Evolutionary conservation across 208 protist genomes (phyloP).

Genomic region (Leishmania guyanensis): DNA sequence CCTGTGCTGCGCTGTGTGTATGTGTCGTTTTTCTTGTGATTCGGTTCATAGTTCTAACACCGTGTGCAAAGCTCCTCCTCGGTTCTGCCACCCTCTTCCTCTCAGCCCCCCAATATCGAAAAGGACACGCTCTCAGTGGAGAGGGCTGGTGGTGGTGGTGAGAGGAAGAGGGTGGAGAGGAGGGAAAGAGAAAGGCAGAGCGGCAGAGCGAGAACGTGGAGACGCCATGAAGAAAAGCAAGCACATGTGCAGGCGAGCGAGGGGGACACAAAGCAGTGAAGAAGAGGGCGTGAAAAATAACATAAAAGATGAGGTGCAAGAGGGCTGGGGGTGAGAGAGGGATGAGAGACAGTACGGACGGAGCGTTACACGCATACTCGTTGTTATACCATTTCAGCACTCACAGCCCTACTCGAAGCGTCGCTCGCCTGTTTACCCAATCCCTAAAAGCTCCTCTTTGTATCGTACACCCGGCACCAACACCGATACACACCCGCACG

Average conservation of each 20-base stretch:
- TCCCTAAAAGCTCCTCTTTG: neutral
- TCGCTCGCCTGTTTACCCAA: neutral
- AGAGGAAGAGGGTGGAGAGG: neutral
- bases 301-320: neutral
- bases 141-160: neutral
- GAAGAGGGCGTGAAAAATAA: neutral
- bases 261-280: neutral
- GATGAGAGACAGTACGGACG: neutral
- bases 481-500: neutral
- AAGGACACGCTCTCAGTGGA: neutral
- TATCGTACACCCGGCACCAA: neutral
- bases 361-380: neutral
- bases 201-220: neutral
- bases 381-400: neutral
- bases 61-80: neutral
- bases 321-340: neutral
- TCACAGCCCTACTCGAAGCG: neutral
- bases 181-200: neutral
- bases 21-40: neutral
- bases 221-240: neutral
- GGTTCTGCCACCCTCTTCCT: neutral
- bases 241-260: neutral
- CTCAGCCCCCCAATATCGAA: neutral
- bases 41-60: neutral
- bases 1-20: neutral